Evolutionary conservation across 2,329 filamentous ascomycete species (phyloP).

Genomic region (Calonectria pseudoreteaudii): DNA sequence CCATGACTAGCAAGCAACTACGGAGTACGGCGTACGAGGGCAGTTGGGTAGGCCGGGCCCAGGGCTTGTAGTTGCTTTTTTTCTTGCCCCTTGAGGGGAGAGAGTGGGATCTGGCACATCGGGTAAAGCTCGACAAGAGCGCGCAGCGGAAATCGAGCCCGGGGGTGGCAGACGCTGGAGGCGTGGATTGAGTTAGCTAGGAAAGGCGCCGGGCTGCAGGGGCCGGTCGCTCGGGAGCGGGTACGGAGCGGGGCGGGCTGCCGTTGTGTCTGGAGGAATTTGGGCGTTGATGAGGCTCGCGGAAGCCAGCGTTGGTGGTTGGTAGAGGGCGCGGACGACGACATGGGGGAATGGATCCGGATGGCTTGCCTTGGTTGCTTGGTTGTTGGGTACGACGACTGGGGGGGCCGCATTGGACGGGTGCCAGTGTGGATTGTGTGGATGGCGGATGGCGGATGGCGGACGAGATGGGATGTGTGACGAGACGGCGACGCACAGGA

Average conservation of each 20-base stretch:
- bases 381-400: slow-evolving; percentile 5
- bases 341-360: neutral
- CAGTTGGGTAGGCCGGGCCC: slow-evolving; percentile 34
- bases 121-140: slow-evolving; percentile 34
- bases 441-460: neutral
- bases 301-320: slow-evolving; percentile 4
- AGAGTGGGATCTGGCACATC: slow-evolving; percentile 43
- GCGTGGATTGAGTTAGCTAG: slow-evolving; percentile 34
- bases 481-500: slow-evolving; percentile 3
- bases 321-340: neutral
- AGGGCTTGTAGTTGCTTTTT: slow-evolving; percentile 41
- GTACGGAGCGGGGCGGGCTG: slow-evolving; percentile 32
- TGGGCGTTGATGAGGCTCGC: slow-evolving; percentile 21
- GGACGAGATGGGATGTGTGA: slow-evolving; percentile 9
- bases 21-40: slow-evolving; percentile 28
- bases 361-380: slow-evolving; percentile 1
- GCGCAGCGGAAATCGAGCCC: slow-evolving; percentile 22
- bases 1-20: slow-evolving; percentile 38
- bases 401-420: neutral
- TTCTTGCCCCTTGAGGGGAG: slow-evolving; percentile 36
- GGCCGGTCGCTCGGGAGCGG: slow-evolving; percentile 39
- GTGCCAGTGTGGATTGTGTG: neutral
- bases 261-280: slow-evolving; percentile 22
- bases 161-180: slow-evolving; percentile 28
- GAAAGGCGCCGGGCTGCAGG: slow-evolving; percentile 39